Evolutionary conservation across 305 asterid genomes (phyloP).

Genomic region (Fraxinus floribunda): DNA sequence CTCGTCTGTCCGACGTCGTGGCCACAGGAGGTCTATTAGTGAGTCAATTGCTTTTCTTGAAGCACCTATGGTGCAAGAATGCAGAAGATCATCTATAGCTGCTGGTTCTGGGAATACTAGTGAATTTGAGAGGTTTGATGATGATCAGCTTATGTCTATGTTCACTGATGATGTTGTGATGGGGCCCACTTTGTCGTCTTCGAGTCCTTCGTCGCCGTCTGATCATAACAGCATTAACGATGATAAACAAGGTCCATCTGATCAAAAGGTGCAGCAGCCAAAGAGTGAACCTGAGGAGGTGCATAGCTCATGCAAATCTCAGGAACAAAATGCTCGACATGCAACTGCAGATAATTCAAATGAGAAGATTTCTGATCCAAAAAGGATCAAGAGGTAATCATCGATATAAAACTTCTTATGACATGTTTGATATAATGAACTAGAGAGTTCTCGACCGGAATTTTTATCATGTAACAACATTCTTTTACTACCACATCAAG

Average conservation of each 20-base stretch:
- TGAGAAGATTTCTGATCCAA: slow-evolving; percentile 65
- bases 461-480: neutral
- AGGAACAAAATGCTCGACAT: slow-evolving; percentile 28
- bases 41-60: slow-evolving; percentile 78
- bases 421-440: neutral
- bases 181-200: slow-evolving; percentile 52
- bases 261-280: slow-evolving; percentile 37
- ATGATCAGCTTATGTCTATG: slow-evolving; percentile 84
- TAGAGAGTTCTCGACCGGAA: neutral
- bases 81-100: slow-evolving; percentile 40
- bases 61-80: slow-evolving; percentile 64
- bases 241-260: slow-evolving; percentile 31
- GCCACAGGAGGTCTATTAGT: slow-evolving; percentile 73
- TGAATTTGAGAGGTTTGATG: slow-evolving; percentile 68
- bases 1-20: slow-evolving; percentile 56
- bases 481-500: neutral
- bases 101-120: neutral
- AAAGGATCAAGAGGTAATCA: slow-evolving; percentile 71
- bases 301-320: slow-evolving; percentile 60
- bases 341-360: slow-evolving; percentile 38
- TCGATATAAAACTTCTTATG: neutral
- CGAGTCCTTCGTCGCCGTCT: slow-evolving; percentile 72
- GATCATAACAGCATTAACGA: slow-evolving; percentile 69
- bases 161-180: slow-evolving; percentile 52
- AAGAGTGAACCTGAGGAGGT: slow-evolving; percentile 73